phyloP scores from a whole-genome alignment of 2,329 filamentous ascomycete genomes.

The Grosmannia clavigera region DNA sequence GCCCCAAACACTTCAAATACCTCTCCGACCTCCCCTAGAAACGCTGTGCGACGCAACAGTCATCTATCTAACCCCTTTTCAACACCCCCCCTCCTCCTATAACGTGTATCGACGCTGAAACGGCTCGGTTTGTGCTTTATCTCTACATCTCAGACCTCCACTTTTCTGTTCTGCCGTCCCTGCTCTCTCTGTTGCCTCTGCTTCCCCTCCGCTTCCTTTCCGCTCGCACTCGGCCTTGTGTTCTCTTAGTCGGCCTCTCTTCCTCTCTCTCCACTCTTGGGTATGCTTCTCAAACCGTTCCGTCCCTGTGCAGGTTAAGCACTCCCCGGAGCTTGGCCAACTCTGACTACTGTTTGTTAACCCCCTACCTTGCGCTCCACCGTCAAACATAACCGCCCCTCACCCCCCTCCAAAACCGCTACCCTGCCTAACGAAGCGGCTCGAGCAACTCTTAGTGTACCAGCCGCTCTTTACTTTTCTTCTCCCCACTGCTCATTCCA shows the following conservation, averaged over 20 bases:
- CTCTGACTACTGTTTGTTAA: neutral
- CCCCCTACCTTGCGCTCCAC: neutral
- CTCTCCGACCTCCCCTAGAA: neutral
- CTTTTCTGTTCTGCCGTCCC: neutral
- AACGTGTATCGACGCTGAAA: constrained; percentile 9
- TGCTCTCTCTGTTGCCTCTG: neutral
- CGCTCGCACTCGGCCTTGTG: neutral
- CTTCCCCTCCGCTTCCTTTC: neutral
- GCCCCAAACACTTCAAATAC: neutral
- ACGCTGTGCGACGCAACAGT: neutral
- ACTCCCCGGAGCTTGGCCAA: neutral
- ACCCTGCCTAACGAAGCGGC: constrained; percentile 1
- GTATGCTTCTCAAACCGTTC: constrained; percentile 8
- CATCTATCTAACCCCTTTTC: neutral
- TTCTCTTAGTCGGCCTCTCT: neutral
- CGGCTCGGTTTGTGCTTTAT: constrained; percentile 11
- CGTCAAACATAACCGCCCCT: constrained; percentile 2
- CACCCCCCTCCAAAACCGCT: constrained; percentile 1
- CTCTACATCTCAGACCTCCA: constrained; percentile 3
- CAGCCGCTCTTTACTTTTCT: constrained; percentile 1
- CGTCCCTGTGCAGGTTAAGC: constrained; percentile 1
- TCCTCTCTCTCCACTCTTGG: neutral
- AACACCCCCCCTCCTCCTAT: neutral
- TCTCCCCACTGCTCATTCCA: constrained; percentile 6
- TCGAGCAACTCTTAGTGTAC: constrained; percentile 2